phyloP scores from a whole-genome alignment of 306 rosid species.

The Glycine soja region DNA sequence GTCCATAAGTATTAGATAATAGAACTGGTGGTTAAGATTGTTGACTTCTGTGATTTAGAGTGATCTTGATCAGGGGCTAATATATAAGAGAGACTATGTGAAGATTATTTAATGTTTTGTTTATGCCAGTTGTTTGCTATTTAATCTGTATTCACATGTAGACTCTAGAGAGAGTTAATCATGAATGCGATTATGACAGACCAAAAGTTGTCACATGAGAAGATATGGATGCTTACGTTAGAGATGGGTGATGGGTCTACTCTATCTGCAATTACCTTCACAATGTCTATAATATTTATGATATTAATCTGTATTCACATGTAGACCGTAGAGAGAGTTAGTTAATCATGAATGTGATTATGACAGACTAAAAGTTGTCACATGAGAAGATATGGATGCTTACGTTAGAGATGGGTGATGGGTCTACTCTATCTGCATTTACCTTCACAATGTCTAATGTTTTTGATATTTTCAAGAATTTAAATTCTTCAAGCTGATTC shows the following conservation, averaged over 20 bases:
- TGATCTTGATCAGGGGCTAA: slow-evolving; percentile 3
- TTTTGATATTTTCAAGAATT: background rate
- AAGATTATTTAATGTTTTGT: background rate
- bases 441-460: background rate
- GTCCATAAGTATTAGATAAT: background rate
- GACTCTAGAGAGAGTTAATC: background rate
- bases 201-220: background rate
- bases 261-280: slow-evolving; percentile 17
- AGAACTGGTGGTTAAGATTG: slow-evolving; percentile 24
- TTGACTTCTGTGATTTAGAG: background rate
- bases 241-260: slow-evolving; percentile 10
- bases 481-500: slow-evolving; percentile 34
- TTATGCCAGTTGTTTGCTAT: background rate
- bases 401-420: slow-evolving; percentile 2
- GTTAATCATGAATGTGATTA: slow-evolving; percentile 9
- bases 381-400: slow-evolving; percentile 5
- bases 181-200: slow-evolving; percentile 14
- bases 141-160: slow-evolving; percentile 15
- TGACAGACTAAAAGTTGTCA: background rate
- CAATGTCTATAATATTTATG: background rate
- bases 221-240: slow-evolving; percentile 6
- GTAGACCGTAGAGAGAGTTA: background rate
- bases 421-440: slow-evolving; percentile 26
- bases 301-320: background rate
- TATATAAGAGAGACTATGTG: background rate